A percentile compares a stretch with the other conserved stretches of the same genome.
Conservation (phyloP, 164 flowering plant species). For the Nymphaea colorata region DNA sequence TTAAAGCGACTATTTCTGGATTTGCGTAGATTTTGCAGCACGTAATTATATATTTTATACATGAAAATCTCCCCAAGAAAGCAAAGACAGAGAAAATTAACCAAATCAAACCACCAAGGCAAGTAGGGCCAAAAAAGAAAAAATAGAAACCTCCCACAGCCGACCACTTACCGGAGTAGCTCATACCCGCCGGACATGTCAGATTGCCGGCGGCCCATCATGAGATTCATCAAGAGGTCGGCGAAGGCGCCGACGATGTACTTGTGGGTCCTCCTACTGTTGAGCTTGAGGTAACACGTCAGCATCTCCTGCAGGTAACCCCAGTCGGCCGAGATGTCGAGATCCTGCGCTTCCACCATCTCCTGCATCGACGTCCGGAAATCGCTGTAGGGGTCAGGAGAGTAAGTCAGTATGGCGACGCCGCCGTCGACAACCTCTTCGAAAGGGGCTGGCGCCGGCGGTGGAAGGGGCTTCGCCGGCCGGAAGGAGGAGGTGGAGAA, state of each 20-base stretch:
- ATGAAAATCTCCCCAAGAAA: no score
- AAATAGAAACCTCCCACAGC: no score
- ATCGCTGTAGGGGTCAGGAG: constrained; percentile 51
- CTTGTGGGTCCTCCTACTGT: constrained; percentile 54
- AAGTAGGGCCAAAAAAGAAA: no score
- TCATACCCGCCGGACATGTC: constrained; percentile 2
- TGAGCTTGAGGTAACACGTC: constrained; percentile 45
- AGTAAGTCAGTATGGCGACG: constrained; percentile 33
- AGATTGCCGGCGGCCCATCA: constrained; percentile 9
- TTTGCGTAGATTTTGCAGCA: no score
- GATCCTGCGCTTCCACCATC: constrained; percentile 59
- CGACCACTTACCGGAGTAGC: not conserved
- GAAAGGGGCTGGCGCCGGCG: not conserved
- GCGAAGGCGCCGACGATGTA: constrained; percentile 56
- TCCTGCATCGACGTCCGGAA: constrained; percentile 90
- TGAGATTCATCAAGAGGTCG: constrained; percentile 35
- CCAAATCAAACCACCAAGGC: no score
- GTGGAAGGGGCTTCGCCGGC: constrained; percentile 20
- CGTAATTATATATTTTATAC: no score
- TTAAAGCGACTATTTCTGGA: no score
- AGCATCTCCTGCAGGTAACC: constrained; percentile 62
- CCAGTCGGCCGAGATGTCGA: constrained; percentile 24
- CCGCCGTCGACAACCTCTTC: constrained; percentile 20
- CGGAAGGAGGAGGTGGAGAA: constrained; percentile 15
- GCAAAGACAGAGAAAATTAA: no score